Base-by-base conservation (phyloP, 495 filamentous ascomycete genomes). In the Neurospora sp. region DNA sequence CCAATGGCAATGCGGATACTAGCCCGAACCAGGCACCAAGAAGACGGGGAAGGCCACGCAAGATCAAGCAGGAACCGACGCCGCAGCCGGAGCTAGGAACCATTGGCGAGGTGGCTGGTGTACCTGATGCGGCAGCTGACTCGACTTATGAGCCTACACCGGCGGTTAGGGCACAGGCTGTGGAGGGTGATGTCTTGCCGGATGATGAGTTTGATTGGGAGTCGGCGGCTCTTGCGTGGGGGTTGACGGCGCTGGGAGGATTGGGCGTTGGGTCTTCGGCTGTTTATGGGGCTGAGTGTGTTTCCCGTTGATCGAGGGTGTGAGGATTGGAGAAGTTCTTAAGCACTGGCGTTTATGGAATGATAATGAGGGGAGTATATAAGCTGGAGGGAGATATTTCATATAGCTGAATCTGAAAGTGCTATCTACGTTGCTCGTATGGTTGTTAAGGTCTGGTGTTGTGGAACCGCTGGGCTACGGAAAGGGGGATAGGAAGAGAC, bases 161-260 rank as follows among this genome's bases (percentile, higher is more conserved):
- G 18, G 77, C 73, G 14, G 78, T 75, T 22, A 45, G 69, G 37
- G 73, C 69, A 2, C 76, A 74, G 1, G 27, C 74, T 3, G 72
- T 75, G 1, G 77, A 81, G 71, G 79, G 78, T 0, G 82, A 84
- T 72, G 69, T 77, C 10, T 18, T 81, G 3, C 79, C 78, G 16
- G 76, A 76, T 4, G 75, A 77, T 10, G 82, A 80, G 10, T 77
- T 82, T 37, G 84, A 86, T 53, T 85, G 83, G 83, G 85, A 86
- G 69, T 78, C 79, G 18, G 81, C 79, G 4, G 78, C 84, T 39
- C 75, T 86, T 6, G 81, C 83, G 6, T 86, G 84, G 84, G 81
- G 81, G 3, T 70, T 84, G 71, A 81, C 80, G 4, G 77, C 78
- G 22, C 70, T 83, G 42, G 81, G 81, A 1, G 85, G 84, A 3